These are phyloP conservation scores for Fusarium bulbicola DNA, from an alignment of 2,329 filamentous ascomycete species.

Conservation along the genomic window DNA sequence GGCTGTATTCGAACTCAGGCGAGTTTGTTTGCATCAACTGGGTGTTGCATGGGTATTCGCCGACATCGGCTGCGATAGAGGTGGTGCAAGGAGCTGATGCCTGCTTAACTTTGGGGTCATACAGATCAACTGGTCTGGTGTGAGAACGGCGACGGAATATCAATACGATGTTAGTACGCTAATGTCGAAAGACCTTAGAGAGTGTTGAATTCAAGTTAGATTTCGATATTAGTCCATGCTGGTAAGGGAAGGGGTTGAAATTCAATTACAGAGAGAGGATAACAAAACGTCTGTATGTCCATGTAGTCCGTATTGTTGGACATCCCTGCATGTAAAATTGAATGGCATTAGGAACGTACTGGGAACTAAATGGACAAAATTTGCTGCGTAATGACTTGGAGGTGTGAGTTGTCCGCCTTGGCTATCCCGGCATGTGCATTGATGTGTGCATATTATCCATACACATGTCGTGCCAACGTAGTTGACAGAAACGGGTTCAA, in stretches of 20 bases:
- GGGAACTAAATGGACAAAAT: not conserved
- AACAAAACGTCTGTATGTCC: not conserved
- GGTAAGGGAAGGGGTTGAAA: not conserved
- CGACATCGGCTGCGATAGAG: not conserved
- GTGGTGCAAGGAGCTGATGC: not conserved
- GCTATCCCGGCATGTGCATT: not conserved
- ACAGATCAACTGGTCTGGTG: not conserved
- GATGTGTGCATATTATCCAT: not conserved
- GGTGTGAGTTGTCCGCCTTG: constrained; percentile 32
- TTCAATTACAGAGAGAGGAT: constrained; percentile 14
- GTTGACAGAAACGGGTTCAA: not conserved
- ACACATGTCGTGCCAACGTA: not conserved
- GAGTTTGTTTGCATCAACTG: not conserved
- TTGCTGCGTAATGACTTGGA: not conserved
- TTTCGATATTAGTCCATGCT: not conserved
- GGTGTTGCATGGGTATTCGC: not conserved
- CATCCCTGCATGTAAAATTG: not conserved
- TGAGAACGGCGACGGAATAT: not conserved
- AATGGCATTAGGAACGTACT: constrained; percentile 1
- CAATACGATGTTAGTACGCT: not conserved
- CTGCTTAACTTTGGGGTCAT: not conserved
- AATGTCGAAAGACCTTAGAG: not conserved
- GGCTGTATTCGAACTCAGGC: not conserved
- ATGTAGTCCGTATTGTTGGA: constrained; percentile 1
- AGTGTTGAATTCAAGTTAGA: not conserved